Base-by-base conservation (phyloP, 2,329 filamentous ascomycete genomes). In the Harringtonia aguacate region DNA sequence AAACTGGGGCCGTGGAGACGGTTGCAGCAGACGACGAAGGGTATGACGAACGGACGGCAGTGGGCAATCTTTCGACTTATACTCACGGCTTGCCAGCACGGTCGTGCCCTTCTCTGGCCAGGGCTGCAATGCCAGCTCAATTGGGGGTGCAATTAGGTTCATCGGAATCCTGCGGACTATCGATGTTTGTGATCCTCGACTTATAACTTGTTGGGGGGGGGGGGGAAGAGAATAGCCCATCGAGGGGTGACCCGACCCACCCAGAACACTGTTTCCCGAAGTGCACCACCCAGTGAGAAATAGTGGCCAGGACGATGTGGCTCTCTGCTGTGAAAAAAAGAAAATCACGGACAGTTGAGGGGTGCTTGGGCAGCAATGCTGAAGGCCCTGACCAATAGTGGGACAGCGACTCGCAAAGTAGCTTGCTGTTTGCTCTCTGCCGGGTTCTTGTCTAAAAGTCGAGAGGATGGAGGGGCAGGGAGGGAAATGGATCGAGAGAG, bases 301-400 rank as follows among this genome's bases (percentile, higher is more conserved):
- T 40, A 40, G 38, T 29, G 29, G n/a, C 34, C 20, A 36, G 7
- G 21, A 15, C 34, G 15, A 21, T 34, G 30, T 20, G 17, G 28
- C 13, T 18, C 21, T 18, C 18, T 21, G 22, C 17, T 27, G 37
- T n/a, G 18, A 24, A 40, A 35, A 27, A 15, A 21, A 29, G 39
- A 20, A 10, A 21, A 18, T 14, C 20, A 21, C 18, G 28, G 15
- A 13, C 27, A 8, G 21, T 9, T 21, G n/a, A 33, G 15, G 30
- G 13, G 30, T 22, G 7, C 29, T 50, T 49, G 48, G 48, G 48
- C 48, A 50, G 43, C 48, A 50, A 50, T 49, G 46, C 39, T 43
- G 22, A 35, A 18, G 34, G 12, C 38, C 29, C 34, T 27, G n/a
- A 36, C 31, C 36, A 20, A 30, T 33, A n/a, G 41, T 33, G 30